Base-by-base conservation (phyloP, 148 eudicot species). In the Amaranthus palmeri region DNA sequence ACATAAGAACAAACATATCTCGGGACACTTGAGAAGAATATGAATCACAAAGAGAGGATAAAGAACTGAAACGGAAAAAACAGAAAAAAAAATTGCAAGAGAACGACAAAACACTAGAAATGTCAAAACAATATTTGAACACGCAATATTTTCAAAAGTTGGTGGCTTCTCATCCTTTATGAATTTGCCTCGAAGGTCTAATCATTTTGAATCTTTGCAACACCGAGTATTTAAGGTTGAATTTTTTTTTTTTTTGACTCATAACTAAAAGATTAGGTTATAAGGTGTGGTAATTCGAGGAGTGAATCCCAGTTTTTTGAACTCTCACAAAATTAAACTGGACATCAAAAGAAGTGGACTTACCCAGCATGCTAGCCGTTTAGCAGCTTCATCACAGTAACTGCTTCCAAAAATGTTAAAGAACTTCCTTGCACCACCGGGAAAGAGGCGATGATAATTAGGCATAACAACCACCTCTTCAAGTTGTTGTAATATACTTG, bases 331-430 rank as follows among this genome's bases (percentile, higher is more conserved):
- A 47, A 40, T n/a, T 13, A 4, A 77, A 49, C 53, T 40, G 44
- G 13, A 52, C 8, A 40, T 58, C 41, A 1, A 67, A 53, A 59
- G 47, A 67, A 6, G 61, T 41, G 18, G 52, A 81, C 92, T 81
- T 78, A 95, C 98, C 98, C 98, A 95, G 72, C 98, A 95, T n/a
- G 98, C 98, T 36, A 95, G 83, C 60, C 88, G 87, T 83, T 86
- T 91, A 8, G 98, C 98, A 79, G 98, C 97, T 79, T 83, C 88
- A 78, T 91, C 90, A 48, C 98, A 95, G 75, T 85, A 81, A 76
- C 83, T 76, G 54, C 91, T 85, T 51, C 84, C 83, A 52, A 95
- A 83, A 42, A 85, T 80, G 71, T 83, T 83, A 9, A 95, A 85
- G 48, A 89, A 72, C 78, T 88, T 95, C 54, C 96, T 77, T 17